Evolutionary conservation across 768 basidiomycete species (phyloP).

Genomic region (Hygrocybe punicea): DNA sequence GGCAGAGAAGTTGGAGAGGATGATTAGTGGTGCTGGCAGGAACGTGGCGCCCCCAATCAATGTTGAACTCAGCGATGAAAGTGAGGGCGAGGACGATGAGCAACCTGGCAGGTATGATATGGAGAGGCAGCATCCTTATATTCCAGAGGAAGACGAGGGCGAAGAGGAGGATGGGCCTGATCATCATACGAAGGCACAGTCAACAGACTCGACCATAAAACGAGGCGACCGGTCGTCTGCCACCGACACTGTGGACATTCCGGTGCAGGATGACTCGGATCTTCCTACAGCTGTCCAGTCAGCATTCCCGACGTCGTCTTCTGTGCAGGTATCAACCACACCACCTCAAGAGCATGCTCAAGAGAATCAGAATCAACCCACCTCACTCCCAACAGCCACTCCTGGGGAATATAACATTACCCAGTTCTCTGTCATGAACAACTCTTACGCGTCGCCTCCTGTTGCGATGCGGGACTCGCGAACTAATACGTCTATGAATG

Average conservation of each 20-base stretch:
- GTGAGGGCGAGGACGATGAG: constrained; percentile 61
- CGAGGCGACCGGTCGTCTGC: constrained; percentile 6
- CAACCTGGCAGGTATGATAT: constrained; percentile 36
- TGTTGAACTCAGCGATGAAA: constrained; percentile 76
- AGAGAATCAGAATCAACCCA: not conserved
- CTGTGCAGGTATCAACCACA: constrained; percentile 14
- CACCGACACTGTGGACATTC: constrained; percentile 12
- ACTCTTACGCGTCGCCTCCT: too few relatives aligned
- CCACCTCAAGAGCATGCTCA: constrained; percentile 1
- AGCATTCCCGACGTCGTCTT: constrained; percentile 27
- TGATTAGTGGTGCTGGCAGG: constrained; percentile 29
- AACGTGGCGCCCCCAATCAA: constrained; percentile 58
- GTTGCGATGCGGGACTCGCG: not conserved
- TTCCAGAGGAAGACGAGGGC: constrained; percentile 69
- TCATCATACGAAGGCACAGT: constrained; percentile 15
- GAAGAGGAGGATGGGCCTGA: constrained; percentile 31
- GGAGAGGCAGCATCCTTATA: constrained; percentile 53
- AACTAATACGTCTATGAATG: not conserved
- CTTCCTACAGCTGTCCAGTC: constrained; percentile 32
- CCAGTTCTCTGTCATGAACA: too few relatives aligned
- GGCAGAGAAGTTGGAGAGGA: constrained; percentile 46
- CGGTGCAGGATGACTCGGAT: constrained; percentile 31
- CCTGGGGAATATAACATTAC: too few relatives aligned
- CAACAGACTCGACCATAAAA: constrained; percentile 20
- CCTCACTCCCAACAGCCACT: not conserved